phyloP scores from a whole-genome alignment of 441 rosid species.

The Jatropha multifida region DNA sequence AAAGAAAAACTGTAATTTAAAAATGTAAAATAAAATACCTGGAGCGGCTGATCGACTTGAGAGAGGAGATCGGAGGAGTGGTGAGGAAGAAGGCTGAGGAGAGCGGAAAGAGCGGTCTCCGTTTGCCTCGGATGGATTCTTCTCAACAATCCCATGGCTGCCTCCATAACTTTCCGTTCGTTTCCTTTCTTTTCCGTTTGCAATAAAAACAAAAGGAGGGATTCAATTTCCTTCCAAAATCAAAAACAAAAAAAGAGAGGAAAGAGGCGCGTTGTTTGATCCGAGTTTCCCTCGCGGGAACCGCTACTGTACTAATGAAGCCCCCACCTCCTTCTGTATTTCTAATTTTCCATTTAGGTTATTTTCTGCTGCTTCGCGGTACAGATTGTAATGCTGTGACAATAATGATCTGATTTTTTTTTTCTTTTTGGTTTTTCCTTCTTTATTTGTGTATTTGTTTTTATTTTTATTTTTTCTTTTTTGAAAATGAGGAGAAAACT shows the following conservation, averaged over 20 bases:
- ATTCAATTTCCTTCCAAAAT: background rate
- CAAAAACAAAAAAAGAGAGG: background rate
- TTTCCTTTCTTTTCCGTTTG: background rate
- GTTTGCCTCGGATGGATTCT: constrained; percentile 90
- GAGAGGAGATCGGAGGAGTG: constrained; percentile 96
- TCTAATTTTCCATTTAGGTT: too few relatives aligned
- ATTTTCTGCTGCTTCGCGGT: background rate
- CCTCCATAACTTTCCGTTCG: constrained; percentile 52
- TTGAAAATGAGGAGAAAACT: too few relatives aligned
- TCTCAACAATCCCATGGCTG: constrained; percentile 86
- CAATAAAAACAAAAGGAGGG: background rate
- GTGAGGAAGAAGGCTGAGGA: constrained; percentile 76
- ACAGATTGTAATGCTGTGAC: background rate
- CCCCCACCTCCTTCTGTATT: background rate
- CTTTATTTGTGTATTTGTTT: too few relatives aligned
- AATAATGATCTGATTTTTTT: too few relatives aligned
- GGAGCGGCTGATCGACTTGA: constrained; percentile 96
- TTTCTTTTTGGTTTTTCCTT: too few relatives aligned
- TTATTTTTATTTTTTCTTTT: too few relatives aligned
- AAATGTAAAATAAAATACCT: constrained; percentile 44
- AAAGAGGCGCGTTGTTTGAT: constrained; percentile 33
- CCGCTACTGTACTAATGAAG: constrained; percentile 11
- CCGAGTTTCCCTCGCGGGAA: constrained; percentile 45
- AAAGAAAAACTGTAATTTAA: constrained; percentile 1
- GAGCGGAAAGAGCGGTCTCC: constrained; percentile 92